Evolutionary conservation across 106 monocot genomes (phyloP).

Genomic region (Phalaenopsis equestris): DNA sequence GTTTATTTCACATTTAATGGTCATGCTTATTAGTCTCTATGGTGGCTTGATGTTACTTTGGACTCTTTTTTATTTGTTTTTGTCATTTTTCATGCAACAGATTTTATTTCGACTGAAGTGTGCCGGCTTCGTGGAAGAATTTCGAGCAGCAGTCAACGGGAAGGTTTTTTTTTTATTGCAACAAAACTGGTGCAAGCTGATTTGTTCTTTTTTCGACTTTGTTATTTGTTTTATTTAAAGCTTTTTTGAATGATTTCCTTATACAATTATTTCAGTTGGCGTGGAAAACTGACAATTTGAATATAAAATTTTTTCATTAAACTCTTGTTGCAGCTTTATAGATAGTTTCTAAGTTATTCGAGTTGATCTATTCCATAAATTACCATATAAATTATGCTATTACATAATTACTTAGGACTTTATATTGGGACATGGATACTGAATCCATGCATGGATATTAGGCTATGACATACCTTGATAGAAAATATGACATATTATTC

Average conservation of each 20-base stretch:
- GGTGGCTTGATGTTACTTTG: background rate
- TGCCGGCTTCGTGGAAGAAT: conserved; percentile 48
- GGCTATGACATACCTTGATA: background rate
- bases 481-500: background rate
- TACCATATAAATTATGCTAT: background rate
- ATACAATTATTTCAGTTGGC: background rate
- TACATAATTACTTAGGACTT: background rate
- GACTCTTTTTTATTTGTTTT: background rate
- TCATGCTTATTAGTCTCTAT: background rate
- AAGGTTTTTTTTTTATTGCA: conserved; percentile 23
- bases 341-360: background rate
- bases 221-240: background rate
- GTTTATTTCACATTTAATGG: background rate
- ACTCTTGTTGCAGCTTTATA: too few relatives aligned
- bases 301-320: background rate
- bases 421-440: background rate
- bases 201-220: background rate
- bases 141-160: conserved; percentile 39
- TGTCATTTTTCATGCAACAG: conserved; percentile 14
- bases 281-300: background rate
- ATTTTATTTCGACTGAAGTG: conserved; percentile 44
- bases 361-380: background rate
- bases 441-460: background rate
- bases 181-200: background rate
- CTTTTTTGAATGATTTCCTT: background rate